A percentile compares a stretch with the other conserved stretches of the same genome.
Conservation (phyloP, 257 asterid genomes). For the Eustoma russellianum region DNA sequence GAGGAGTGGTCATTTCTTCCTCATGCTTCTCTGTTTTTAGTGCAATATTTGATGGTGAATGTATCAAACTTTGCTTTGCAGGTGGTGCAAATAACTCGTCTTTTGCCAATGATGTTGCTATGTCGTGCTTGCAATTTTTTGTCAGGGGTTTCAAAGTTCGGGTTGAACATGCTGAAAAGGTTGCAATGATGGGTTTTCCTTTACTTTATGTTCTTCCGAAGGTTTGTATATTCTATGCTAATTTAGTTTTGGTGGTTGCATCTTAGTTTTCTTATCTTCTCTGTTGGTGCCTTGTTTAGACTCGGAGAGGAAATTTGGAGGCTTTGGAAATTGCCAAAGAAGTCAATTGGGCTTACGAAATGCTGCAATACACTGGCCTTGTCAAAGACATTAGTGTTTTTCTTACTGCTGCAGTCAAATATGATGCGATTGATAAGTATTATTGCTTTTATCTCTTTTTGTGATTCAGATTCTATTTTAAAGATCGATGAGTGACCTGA, state of each 20-base stretch:
- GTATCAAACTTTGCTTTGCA: slow-evolving; percentile 12
- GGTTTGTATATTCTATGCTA: too few relatives aligned
- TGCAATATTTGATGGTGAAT: too few relatives aligned
- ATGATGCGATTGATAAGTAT: slow-evolving; percentile 52
- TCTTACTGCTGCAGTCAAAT: slow-evolving; percentile 55
- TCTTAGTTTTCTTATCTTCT: too few relatives aligned
- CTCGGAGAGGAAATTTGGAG: too few relatives aligned
- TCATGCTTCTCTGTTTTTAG: too few relatives aligned
- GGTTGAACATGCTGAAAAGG: slow-evolving; percentile 31
- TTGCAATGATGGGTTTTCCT: too few relatives aligned
- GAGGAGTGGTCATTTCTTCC: too few relatives aligned
- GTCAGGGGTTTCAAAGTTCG: slow-evolving; percentile 39
- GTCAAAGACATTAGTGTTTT: slow-evolving; percentile 58
- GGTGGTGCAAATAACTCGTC: slow-evolving; percentile 45
- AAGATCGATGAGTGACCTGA: background rate
- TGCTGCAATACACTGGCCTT: slow-evolving; percentile 54
- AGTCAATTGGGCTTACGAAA: slow-evolving; percentile 64
- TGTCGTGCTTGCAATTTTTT: slow-evolving; percentile 49
- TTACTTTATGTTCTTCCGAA: too few relatives aligned
- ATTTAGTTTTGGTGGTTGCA: too few relatives aligned
- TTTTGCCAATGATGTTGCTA: slow-evolving; percentile 34
- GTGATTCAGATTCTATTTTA: too few relatives aligned
- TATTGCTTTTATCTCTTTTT: too few relatives aligned
- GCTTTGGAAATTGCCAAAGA: slow-evolving; percentile 59
- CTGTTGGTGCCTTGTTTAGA: too few relatives aligned